Percentiles rank a stretch among this genome's conserved stretches.
Evolutionary conservation across 2,329 filamentous ascomycete species (phyloP).

Genomic region (Diaporthe sp.): DNA sequence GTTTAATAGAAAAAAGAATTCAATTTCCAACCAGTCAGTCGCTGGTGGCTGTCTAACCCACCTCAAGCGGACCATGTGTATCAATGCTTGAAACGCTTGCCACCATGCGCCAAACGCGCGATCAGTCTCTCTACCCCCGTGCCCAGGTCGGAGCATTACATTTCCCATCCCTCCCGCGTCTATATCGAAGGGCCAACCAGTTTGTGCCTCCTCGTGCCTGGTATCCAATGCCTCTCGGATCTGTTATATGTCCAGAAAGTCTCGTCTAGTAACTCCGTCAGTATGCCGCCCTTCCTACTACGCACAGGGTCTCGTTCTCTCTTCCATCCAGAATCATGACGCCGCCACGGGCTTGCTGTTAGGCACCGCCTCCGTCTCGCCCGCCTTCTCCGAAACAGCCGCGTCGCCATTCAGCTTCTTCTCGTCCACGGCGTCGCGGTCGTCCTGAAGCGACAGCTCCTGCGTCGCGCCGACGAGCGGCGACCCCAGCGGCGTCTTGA

Average conservation of each 20-base stretch:
- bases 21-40: neutral
- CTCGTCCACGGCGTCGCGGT: neutral
- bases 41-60: neutral
- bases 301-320: neutral
- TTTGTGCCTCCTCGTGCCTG: neutral
- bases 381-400: slow-evolving; percentile 45
- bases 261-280: slow-evolving; percentile 23
- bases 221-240: neutral
- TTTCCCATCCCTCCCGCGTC: neutral
- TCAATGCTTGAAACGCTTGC: neutral
- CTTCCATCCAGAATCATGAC: slow-evolving; percentile 3
- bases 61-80: neutral
- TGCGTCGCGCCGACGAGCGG: slow-evolving; percentile 36
- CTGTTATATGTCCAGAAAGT: neutral
- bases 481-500: slow-evolving; percentile 25
- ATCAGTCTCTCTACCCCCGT: neutral
- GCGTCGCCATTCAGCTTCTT: slow-evolving; percentile 39
- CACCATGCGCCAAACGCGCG: neutral
- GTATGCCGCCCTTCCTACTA: neutral
- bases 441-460: slow-evolving; percentile 43
- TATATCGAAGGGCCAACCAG: neutral
- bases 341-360: slow-evolving; percentile 34
- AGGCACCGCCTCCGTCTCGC: slow-evolving; percentile 8
- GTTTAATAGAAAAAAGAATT: neutral
- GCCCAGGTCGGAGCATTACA: neutral